These are phyloP conservation scores for Podospora anserina DNA, from an alignment of 495 filamentous ascomycete species.

Conservation along the genomic window DNA sequence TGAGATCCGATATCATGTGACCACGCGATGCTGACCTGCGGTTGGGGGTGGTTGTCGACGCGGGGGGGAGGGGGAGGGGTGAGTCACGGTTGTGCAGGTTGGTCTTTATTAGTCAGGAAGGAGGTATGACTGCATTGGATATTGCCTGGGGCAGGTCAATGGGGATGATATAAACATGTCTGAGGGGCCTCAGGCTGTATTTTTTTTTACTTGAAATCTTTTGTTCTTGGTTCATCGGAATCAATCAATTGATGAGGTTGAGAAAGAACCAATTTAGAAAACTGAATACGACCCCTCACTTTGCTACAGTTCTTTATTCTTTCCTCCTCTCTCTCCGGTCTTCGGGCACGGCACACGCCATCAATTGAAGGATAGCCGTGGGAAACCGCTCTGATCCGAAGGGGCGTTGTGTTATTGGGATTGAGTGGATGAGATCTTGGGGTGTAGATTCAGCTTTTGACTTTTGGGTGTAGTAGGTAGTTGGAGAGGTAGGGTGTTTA, in stretches of 20 bases:
- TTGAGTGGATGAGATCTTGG: not conserved
- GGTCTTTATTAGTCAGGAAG: not conserved
- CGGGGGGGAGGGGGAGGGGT: not conserved
- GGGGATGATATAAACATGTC: conserved; percentile 1
- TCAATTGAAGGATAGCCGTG: not conserved
- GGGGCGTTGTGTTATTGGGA: not conserved
- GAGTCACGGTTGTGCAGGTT: conserved; percentile 5
- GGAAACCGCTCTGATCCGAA: conserved; percentile 14
- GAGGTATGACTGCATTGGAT: conserved; percentile 9
- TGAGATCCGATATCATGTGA: not conserved
- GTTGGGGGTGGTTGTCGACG: not conserved
- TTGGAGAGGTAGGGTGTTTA: not conserved
- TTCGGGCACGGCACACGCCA: conserved; percentile 14
- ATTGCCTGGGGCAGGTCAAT: not conserved
- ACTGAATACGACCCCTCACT: not conserved
- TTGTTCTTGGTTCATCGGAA: not conserved
- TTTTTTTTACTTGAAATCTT: not conserved
- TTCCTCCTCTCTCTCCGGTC: conserved; percentile 5
- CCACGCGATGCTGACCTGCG: not conserved
- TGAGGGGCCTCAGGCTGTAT: not conserved
- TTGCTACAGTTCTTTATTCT: not conserved
- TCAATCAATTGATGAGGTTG: too few relatives aligned
- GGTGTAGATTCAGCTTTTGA: not conserved
- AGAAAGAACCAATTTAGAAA: too few relatives aligned
- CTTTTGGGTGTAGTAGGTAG: not conserved